Evolutionary conservation across 164 flowering plant genomes (phyloP), one percentile per base, ranked within the genome.

Genomic region (Malania oleifera): DNA sequence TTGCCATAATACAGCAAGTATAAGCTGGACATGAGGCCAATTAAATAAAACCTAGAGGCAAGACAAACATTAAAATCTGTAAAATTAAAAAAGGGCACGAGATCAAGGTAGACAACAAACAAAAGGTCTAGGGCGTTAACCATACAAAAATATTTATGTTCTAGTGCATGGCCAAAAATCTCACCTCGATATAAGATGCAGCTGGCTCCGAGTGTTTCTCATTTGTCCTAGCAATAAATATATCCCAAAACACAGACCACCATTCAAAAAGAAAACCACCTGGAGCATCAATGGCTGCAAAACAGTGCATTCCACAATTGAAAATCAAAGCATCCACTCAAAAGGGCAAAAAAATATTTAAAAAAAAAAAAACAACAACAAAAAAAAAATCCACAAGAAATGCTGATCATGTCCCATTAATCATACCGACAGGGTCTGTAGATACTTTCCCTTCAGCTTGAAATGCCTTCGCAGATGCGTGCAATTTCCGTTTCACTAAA

Each of bases 161-260:
- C n/a, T 5, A 5, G 20, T 10, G 7, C 17, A 8, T 12, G 8
- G 22, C n/a, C 35, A 27, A 58, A 1, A 26, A 43, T 43, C 51
- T 56, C 47, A 87, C 95, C 89, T 81, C 87, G 52, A 81, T 71
- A 68, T 81, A 85, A 56, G 91, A 77, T 45, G 84, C 80, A 52
- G 95, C 86, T 49, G 76, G 68, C 23, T 82, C 84, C 7, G 95
- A 82, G 65, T 81, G 89, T 53, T 82, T 82, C 71, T 79, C 85
- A 63, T 79, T 82, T 49, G 86, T 79, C 63, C 89, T 70, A 25
- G 96, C 87, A 58, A 87, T 83, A 57, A 85, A 87, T 46, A 87
- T 79, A 60, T 87, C 95, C 95, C 95, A 87, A 54, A 87, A 87
- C 10, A 87, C 95, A 18, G 95, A 87, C 95, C 95, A 87, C 95